These are phyloP conservation scores for Ganoderma lucidum DNA, from an alignment of 1,284 basidiomycete species.

Conservation along the genomic window DNA sequence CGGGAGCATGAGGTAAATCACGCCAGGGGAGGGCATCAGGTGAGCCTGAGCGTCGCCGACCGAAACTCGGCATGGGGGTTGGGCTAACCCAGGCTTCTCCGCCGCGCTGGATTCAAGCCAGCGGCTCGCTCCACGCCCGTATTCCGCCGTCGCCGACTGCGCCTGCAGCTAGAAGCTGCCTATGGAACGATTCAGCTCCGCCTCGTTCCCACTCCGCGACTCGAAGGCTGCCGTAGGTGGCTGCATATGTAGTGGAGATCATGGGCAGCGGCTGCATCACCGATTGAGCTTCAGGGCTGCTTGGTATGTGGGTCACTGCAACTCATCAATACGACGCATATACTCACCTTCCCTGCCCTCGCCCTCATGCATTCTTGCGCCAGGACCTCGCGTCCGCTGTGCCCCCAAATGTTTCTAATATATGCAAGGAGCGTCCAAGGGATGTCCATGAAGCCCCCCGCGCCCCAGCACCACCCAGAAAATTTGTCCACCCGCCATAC, in stretches of 20 bases:
- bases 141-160: neutral
- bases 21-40: neutral
- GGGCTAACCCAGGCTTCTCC: neutral
- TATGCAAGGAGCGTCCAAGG: neutral
- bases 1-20: neutral
- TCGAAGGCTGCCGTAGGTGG: neutral
- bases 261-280: neutral
- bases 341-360: neutral
- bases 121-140: neutral
- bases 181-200: neutral
- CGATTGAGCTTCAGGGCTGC: neutral
- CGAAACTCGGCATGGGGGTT: neutral
- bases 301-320: neutral
- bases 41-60: constrained; percentile 4
- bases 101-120: neutral
- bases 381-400: neutral
- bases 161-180: neutral
- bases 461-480: neutral
- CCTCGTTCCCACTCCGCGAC: neutral
- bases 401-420: neutral
- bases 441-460: neutral
- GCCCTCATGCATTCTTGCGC: neutral
- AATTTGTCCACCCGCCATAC: neutral
- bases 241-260: too few species aligned
- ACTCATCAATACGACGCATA: neutral